Base-by-base conservation (phyloP, 2,329 filamentous ascomycete genomes). In the Arthrobotrys pseudoclavata region DNA sequence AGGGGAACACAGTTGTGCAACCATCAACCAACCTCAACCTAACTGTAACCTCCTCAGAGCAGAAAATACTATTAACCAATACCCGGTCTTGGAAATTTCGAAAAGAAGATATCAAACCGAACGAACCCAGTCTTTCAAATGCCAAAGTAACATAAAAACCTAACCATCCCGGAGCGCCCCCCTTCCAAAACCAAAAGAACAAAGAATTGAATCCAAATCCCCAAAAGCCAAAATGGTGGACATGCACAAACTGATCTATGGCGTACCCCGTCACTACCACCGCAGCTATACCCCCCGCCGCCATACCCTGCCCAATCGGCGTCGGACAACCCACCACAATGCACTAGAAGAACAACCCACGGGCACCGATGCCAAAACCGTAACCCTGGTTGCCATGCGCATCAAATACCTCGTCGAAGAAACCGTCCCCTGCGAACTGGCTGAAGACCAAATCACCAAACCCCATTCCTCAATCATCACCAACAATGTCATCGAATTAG, bases 391-490 rank as follows among this genome's bases (percentile, higher is more conserved):
- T 69, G 95, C 94, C 26, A 88, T 99, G 15, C 92, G 94, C 71
- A 87, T 99, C 79, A 96, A 95, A 81, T 79, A 81, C 50, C 79
- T 82, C 22, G 90, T 99, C 81, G 94, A 97, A 84, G 89, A 94
- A 83, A 91, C 94, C 69, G 89, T 99, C 26, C 92, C 95, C 0
- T 97, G 93, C 85, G 96, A 99, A 84, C 87, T 99, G 45, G 91
- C 96, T 72, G 89, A 92, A 82, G 87, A 87, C 4, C 86, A 88
- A 69, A 87, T 99, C 82, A 96, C 92, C 3, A 87, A 87, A 62
- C 89, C 95, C 1, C 94, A 98, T 84, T 96, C 93, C 84, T 88
- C 89, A 53, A 87, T 99, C 83, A 93, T 99, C 83, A 97, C 94
- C 0, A 85, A 86, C 1, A 88, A 89, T 75, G 96, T 99, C 13